These are phyloP conservation scores for Xylariales sp. DNA, from an alignment of 2,329 filamentous ascomycete species.

Conservation along the genomic window DNA sequence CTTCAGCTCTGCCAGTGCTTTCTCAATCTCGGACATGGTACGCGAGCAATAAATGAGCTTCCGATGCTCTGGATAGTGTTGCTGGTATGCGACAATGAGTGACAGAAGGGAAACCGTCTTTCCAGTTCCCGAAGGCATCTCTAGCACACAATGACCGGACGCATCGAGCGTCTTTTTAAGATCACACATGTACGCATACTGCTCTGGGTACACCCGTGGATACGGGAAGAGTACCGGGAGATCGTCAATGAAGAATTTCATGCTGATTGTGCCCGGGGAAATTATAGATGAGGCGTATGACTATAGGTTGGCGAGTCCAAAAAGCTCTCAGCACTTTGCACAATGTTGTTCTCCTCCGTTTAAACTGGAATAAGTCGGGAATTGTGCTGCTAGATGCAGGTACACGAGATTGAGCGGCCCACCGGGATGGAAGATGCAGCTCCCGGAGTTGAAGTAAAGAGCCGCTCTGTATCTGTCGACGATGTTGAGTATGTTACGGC, in stretches of 20 bases:
- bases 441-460: too few species aligned
- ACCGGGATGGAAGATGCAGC: too few species aligned
- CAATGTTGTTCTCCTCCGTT: too few species aligned
- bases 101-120: conserved; percentile 96
- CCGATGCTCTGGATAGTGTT: conserved; percentile 84
- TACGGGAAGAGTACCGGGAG: conserved; percentile 37
- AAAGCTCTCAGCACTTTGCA: too few species aligned
- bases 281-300: neutral
- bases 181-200: conserved; percentile 81
- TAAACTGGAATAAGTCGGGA: too few species aligned
- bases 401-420: too few species aligned
- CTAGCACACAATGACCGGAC: conserved; percentile 90
- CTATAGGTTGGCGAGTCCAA: too few species aligned
- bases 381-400: too few species aligned
- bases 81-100: conserved; percentile 94
- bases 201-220: conserved; percentile 48
- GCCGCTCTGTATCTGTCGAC: too few species aligned
- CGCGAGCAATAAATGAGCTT: conserved; percentile 99
- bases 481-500: too few species aligned
- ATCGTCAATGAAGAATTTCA: conserved; percentile 76
- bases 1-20: conserved; percentile 87
- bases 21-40: conserved; percentile 99
- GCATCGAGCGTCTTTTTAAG: conserved; percentile 87
- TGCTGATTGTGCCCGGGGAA: conserved; percentile 32
- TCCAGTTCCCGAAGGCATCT: conserved; percentile 98